Evolutionary conservation across 805 yeast genomes (phyloP).

Genomic region (Candida verbasci): DNA sequence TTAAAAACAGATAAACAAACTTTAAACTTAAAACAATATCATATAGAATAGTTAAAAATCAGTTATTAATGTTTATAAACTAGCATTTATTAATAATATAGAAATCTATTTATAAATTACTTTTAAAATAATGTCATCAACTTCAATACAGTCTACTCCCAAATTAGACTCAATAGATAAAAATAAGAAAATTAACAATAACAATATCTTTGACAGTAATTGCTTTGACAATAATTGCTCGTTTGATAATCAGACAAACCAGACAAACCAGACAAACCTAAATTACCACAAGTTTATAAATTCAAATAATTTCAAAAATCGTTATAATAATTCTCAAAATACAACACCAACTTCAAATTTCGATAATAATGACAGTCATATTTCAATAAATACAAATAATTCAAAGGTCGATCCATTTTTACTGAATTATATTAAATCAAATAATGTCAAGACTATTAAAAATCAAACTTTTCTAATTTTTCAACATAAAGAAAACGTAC

Average conservation of each 20-base stretch:
- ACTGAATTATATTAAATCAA: constrained; percentile 18
- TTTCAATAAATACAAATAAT: neutral
- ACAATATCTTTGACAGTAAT: too few species aligned
- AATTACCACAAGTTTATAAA: too few species aligned
- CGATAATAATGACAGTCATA: neutral
- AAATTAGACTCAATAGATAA: constrained; percentile 1
- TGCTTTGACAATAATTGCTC: too few species aligned
- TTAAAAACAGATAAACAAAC: too few species aligned
- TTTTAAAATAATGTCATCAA: constrained; percentile 9
- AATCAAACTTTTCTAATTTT: constrained; percentile 17
- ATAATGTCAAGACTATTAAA: constrained; percentile 11
- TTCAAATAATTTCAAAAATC: neutral
- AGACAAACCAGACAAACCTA: too few species aligned
- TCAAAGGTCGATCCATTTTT: constrained; percentile 16
- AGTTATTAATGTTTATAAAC: too few species aligned
- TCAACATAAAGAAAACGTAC: constrained; percentile 14
- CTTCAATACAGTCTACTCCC: constrained; percentile 8
- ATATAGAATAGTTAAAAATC: too few species aligned
- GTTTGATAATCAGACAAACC: too few species aligned
- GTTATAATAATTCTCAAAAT: neutral
- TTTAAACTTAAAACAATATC: too few species aligned
- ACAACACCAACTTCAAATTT: neutral
- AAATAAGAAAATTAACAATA: neutral
- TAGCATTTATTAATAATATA: too few species aligned
- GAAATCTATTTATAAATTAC: too few species aligned